These are phyloP conservation scores for Marasmius fiardii DNA, from an alignment of 1,284 basidiomycete species.

Conservation along the genomic window DNA sequence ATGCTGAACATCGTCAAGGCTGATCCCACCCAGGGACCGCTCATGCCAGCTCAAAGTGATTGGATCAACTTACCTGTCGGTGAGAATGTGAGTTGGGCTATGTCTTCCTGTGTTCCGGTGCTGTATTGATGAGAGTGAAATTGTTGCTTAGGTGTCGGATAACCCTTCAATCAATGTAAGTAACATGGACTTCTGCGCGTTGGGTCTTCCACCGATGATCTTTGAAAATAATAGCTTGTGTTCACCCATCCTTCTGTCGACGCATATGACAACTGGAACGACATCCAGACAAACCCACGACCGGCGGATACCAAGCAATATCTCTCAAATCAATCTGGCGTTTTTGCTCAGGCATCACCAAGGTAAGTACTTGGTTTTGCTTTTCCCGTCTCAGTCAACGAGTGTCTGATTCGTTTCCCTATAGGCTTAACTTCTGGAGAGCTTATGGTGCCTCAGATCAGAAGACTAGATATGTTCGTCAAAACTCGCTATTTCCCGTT, in stretches of 20 bases:
- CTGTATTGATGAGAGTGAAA: background rate
- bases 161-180: constrained; percentile 63
- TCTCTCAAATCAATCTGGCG: constrained; percentile 45
- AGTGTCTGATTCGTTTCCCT: constrained; percentile 6
- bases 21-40: constrained; percentile 41
- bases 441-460: constrained; percentile 45
- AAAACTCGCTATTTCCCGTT: background rate
- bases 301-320: constrained; percentile 55
- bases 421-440: constrained; percentile 61
- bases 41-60: constrained; percentile 42
- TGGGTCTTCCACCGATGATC: background rate
- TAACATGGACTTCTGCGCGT: background rate
- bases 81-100: constrained; percentile 29
- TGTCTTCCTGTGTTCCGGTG: background rate
- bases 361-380: constrained; percentile 27
- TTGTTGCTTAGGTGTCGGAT: constrained; percentile 40
- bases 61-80: constrained; percentile 65
- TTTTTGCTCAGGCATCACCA: constrained; percentile 56
- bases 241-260: constrained; percentile 63
- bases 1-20: constrained; percentile 50
- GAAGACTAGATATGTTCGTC: constrained; percentile 44
- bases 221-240: constrained; percentile 38
- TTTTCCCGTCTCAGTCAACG: too few relatives aligned
- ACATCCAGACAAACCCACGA: constrained; percentile 50
- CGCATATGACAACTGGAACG: constrained; percentile 64